Base-by-base conservation (phyloP, 2,329 filamentous ascomycete genomes). In the Triangularia verruculosa region DNA sequence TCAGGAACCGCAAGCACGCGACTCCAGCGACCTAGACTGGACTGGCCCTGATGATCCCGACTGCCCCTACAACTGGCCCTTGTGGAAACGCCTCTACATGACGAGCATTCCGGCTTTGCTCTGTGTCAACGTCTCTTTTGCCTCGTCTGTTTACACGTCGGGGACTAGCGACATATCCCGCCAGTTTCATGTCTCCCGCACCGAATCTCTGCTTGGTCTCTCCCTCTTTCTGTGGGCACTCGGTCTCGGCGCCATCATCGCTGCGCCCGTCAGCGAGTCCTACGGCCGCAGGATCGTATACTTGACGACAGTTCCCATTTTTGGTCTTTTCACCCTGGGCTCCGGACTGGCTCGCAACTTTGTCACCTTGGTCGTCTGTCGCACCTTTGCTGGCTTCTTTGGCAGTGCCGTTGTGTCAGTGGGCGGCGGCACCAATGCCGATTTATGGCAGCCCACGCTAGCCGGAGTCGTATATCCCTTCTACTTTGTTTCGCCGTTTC, bases 301-400 rank as follows among this genome's bases (percentile, higher is more conserved):
- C 11, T 27, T 62, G 27, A 53, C 54, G 1, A 60, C 57, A 7
- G 51, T 65, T 27, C 56, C 61, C n/a, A 32, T 65, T 4, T 65
- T 65, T 25, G 56, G 55, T 11, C 22, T 65, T 12, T 65, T 65
- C 34, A 55, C 61, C 15, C n/a, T 62, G 3, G 64, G 64, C 2
- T 56, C 61, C 5, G 64, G 61, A 1, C 30, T 61, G 15, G 61
- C 64, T 8, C 64, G 52, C 1, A 65, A 59, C 30, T 63, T 63
- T 24, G 57, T 25, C 15, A 57, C 71, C 20, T 56, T 73, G 25
- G 53, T 61, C 2, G 66, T 70, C 65, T 75, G 75, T 69, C 77
- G 77, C 39, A 71, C 75, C 66, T 80, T 84, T n/a, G 72, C 72
- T 15, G 72, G 72, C 20, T 69, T 72, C 47, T 68, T 72, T 54